Base-by-base conservation (phyloP, 306 rosid genomes). In the Malus fusca region DNA sequence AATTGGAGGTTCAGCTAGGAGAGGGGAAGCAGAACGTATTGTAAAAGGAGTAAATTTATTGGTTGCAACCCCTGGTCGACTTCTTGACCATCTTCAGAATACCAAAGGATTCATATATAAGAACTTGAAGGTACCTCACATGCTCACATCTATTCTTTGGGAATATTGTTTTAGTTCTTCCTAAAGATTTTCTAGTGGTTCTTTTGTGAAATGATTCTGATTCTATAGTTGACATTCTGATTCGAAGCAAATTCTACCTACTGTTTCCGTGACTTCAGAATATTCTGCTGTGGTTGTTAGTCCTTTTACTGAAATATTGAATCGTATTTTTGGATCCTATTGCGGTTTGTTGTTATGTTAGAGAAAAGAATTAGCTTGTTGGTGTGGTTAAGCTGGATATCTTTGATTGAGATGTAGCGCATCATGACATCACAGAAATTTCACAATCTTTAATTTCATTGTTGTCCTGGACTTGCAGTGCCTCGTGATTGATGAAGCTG, bases 51-150 rank as follows among this genome's bases (percentile, higher is more conserved):
- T 84, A 13, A 95, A 95, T 84, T 74, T 95, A 19, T 84, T 95
- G 83, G 92, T 95, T 43, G 99, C 93, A 13, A 95, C 99, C 4
- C 97, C 99, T 33, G 99, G 99, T 28, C 96, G 99, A 15, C 97
- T 95, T 74, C 92, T 95, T 58, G 99, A 95, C 68, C 99, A 95
- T 84, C 96, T 95, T 61, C 95, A 90, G 81, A 85, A 88, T 75
- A 95, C 99, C 1, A 95, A 85, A 79, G 97, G 95, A 33, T 95
- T 95, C 59, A 65, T 92, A 66, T 88, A 58, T 74, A 92, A 88
- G 80, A 90, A 85, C 81, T 78, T 95, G 86, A 90, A 89, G 95
- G 98, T 90, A 60, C 42, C 21, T 5, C 19, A 53, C n/a, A 52
- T 65, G 35, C 11, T 5, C 19, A 53, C n/a, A 52, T 65, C 37